Conservation (phyloP, 2,329 filamentous ascomycete species). For the Neonectria neomacrospora region DNA sequence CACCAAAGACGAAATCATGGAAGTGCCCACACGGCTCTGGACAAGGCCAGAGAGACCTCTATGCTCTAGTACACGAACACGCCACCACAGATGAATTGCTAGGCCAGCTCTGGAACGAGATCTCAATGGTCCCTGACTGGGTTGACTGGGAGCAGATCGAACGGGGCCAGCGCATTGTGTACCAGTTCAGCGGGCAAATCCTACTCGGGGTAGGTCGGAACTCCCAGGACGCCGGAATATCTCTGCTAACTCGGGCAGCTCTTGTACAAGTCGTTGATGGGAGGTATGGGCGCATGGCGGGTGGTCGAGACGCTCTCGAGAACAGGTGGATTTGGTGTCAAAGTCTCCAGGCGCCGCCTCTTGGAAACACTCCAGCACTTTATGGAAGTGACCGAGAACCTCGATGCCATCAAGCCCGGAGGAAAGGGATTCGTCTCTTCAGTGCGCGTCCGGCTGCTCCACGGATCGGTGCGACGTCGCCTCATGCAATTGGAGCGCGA, state of each 20-base stretch:
- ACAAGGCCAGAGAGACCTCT: slow-evolving; percentile 65
- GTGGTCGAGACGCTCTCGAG: slow-evolving; percentile 79
- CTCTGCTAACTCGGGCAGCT: slow-evolving; percentile 49
- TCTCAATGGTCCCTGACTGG: slow-evolving; percentile 76
- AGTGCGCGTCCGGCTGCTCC: slow-evolving; percentile 72
- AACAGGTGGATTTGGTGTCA: slow-evolving; percentile 78
- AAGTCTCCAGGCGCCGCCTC: slow-evolving; percentile 71
- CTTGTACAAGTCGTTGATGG: slow-evolving; percentile 73
- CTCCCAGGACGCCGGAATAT: too few relatives aligned
- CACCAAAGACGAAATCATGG: slow-evolving; percentile 40
- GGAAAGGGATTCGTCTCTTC: slow-evolving; percentile 70
- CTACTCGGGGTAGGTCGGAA: slow-evolving; percentile 63
- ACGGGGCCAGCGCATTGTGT: slow-evolving; percentile 81
- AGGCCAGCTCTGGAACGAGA: slow-evolving; percentile 70
- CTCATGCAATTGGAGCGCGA: slow-evolving; percentile 67
- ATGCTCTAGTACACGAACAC: slow-evolving; percentile 70
- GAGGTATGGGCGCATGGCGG: slow-evolving; percentile 77
- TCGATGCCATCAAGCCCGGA: slow-evolving; percentile 74
- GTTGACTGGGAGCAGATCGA: slow-evolving; percentile 82
- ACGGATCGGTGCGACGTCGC: slow-evolving; percentile 70
- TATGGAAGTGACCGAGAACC: slow-evolving; percentile 73
- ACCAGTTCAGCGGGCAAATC: slow-evolving; percentile 76
- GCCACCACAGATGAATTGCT: slow-evolving; percentile 65
- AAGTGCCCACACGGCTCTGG: slow-evolving; percentile 45
- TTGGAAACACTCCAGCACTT: slow-evolving; percentile 81